These are phyloP conservation scores for Imleria badia DNA, from an alignment of 768 basidiomycete species.

Conservation along the genomic window DNA sequence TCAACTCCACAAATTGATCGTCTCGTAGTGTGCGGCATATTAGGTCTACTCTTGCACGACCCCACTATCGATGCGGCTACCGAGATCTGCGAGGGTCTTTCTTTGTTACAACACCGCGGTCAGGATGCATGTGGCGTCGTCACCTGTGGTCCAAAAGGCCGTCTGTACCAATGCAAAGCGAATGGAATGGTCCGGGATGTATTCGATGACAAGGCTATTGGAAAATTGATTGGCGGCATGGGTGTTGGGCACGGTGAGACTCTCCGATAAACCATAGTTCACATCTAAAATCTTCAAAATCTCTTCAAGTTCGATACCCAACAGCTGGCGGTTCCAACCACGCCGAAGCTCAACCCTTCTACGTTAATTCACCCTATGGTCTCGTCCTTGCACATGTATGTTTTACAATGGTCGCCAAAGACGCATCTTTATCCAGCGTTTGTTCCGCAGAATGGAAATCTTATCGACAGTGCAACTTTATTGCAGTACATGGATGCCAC, in stretches of 20 bases:
- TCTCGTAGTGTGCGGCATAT: slow-evolving; percentile 81
- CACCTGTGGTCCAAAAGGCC: slow-evolving; percentile 92
- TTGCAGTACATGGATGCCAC: slow-evolving; percentile 93
- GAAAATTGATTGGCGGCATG: slow-evolving; percentile 87
- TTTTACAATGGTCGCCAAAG: slow-evolving; percentile 4
- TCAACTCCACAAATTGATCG: slow-evolving; percentile 4
- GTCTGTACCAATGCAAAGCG: slow-evolving; percentile 97
- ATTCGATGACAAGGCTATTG: slow-evolving; percentile 78
- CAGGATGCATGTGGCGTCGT: slow-evolving; percentile 98
- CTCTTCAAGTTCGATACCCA: slow-evolving; percentile 82
- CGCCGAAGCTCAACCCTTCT: slow-evolving; percentile 98
- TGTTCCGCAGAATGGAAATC: slow-evolving; percentile 83
- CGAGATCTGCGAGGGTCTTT: slow-evolving; percentile 94
- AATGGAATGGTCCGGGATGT: slow-evolving; percentile 99
- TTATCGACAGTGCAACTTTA: slow-evolving; percentile 88
- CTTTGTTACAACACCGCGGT: slow-evolving; percentile 92
- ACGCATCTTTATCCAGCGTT: slow-evolving; percentile 1
- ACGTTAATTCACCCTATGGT: slow-evolving; percentile 99
- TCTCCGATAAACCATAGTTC: neutral
- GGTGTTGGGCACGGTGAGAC: slow-evolving; percentile 91
- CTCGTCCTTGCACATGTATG: slow-evolving; percentile 96
- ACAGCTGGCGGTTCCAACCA: slow-evolving; percentile 97
- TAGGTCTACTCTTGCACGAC: slow-evolving; percentile 85
- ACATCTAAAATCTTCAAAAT: slow-evolving; percentile 10
- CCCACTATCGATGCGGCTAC: slow-evolving; percentile 69